phyloP scores from a whole-genome alignment of 176 grass and related monocot genomes.

The Poa annua region DNA sequence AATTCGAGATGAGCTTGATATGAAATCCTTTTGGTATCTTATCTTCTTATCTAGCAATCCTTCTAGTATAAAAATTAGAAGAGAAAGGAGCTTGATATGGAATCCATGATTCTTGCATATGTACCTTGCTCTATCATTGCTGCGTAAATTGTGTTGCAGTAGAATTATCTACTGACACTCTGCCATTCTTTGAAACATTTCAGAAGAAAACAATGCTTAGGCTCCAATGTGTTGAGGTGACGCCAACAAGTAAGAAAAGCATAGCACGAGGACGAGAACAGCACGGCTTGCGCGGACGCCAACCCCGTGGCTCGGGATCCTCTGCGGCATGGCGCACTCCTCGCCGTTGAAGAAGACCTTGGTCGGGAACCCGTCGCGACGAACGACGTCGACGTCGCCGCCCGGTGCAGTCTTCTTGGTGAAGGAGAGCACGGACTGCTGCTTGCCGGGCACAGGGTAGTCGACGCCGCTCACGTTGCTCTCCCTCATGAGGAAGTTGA shows the following conservation, averaged over 20 bases:
- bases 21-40: no score
- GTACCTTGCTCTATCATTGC: no score
- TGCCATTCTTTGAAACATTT: no score
- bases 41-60: no score
- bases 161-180: no score
- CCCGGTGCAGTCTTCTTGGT: constrained; percentile 31
- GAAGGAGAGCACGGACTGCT: constrained; percentile 74
- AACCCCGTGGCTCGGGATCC: constrained; percentile 40
- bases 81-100: no score
- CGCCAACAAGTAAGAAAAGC: not conserved
- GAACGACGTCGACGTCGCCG: constrained; percentile 41
- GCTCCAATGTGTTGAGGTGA: not conserved
- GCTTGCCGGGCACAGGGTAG: constrained; percentile 63
- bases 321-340: constrained; percentile 75
- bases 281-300: not conserved
- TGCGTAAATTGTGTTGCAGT: no score
- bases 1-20: no score
- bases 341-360: constrained; percentile 85
- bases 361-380: constrained; percentile 64
- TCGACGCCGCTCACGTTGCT: constrained; percentile 53
- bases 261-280: not conserved
- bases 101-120: no score
- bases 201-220: no score
- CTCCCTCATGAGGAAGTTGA: constrained; percentile 51
- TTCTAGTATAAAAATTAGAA: no score